Conservation (phyloP, 495 filamentous ascomycete genomes). For the Hyaloscypha finlandica region DNA sequence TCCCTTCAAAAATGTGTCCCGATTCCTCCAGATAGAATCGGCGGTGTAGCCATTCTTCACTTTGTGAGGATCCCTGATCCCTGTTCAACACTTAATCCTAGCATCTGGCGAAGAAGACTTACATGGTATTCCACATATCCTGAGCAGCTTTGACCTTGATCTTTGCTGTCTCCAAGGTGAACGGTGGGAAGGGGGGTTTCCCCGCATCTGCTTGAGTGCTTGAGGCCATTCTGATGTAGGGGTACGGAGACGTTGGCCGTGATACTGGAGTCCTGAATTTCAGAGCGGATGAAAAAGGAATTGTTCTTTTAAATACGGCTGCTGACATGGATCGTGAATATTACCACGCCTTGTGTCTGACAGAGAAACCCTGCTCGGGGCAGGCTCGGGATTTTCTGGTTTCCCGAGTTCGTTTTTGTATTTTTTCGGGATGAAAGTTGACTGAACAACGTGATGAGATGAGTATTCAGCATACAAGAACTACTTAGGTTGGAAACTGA, state of each 20-base stretch:
- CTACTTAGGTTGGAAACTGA: not conserved
- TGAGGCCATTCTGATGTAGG: slow-evolving; percentile 15
- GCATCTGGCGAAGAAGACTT: not conserved
- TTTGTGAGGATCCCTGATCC: slow-evolving; percentile 52
- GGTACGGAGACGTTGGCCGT: not conserved
- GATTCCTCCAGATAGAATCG: slow-evolving; percentile 82
- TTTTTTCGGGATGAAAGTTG: not conserved
- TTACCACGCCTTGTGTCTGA: not conserved
- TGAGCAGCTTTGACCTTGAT: slow-evolving; percentile 87
- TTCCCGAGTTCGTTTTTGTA: not conserved
- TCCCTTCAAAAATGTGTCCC: slow-evolving; percentile 69
- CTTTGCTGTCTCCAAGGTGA: slow-evolving; percentile 71
- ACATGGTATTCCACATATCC: slow-evolving; percentile 76
- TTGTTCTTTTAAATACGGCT: not conserved
- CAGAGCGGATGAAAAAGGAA: not conserved
- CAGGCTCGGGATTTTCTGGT: not conserved
- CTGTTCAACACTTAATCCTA: not conserved
- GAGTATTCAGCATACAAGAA: not conserved
- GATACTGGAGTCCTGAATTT: not conserved
- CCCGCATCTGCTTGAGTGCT: not conserved
- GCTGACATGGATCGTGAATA: not conserved
- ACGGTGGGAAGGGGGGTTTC: slow-evolving; percentile 66
- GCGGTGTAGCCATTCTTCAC: slow-evolving; percentile 75
- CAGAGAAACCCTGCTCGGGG: not conserved
- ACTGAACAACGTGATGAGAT: not conserved